Conservation (phyloP, 2,329 filamentous ascomycete species). For the Ophiostoma sp. region DNA sequence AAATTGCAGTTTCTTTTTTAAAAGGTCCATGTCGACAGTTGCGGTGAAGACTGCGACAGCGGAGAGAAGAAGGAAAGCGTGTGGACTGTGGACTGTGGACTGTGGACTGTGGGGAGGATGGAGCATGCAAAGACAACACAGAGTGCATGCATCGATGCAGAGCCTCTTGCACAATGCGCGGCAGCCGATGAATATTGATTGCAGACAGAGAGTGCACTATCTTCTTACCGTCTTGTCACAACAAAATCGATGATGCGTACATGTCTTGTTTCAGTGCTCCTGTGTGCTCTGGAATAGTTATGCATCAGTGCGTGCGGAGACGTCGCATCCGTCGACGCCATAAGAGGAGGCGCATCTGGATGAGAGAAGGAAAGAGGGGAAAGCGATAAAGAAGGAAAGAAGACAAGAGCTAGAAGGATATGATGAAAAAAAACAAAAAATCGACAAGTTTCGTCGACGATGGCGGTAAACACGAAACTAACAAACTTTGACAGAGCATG, state of each 20-base stretch:
- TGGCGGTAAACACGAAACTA: neutral
- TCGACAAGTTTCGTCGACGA: neutral
- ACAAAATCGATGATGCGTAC: neutral
- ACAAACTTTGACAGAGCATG: neutral
- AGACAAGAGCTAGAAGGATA: neutral
- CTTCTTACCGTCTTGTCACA: neutral
- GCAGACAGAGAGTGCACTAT: neutral
- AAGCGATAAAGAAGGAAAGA: neutral
- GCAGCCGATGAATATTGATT: neutral
- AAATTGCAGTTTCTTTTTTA: neutral
- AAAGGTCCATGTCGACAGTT: neutral
- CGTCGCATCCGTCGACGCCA: neutral
- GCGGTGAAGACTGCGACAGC: constrained; percentile 14
- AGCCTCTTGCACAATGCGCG: constrained; percentile 3
- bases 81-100: too few species aligned
- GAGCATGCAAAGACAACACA: neutral
- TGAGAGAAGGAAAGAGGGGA: neutral
- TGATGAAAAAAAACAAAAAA: neutral
- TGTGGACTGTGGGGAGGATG: neutral
- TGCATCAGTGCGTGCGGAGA: too few species aligned
- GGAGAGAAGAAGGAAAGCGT: neutral
- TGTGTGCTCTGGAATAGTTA: too few species aligned
- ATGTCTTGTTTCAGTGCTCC: neutral
- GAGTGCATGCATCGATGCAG: neutral
- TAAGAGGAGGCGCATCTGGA: neutral